phyloP scores from a whole-genome alignment of 495 filamentous ascomycete genomes.

The Bombardia bombarda region DNA sequence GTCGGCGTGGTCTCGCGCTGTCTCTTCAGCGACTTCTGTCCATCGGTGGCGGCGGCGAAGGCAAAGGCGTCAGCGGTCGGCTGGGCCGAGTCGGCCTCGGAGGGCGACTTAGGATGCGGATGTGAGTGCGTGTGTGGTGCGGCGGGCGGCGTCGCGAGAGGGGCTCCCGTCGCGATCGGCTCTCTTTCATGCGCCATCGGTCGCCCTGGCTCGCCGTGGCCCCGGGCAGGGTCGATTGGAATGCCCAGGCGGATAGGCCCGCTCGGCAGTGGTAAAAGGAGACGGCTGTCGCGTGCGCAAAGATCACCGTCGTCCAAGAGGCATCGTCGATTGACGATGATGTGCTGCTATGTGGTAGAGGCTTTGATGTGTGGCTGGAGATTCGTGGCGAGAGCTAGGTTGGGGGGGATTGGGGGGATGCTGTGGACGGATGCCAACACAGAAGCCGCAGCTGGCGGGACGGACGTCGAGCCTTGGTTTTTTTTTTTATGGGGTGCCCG shows the following conservation, averaged over 20 bases:
- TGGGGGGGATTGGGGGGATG: neutral
- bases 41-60: conserved; percentile 24
- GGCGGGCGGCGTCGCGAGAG: conserved; percentile 29
- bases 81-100: conserved; percentile 7
- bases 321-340: conserved; percentile 30
- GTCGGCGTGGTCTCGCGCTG: conserved; percentile 38
- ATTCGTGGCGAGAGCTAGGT: conserved; percentile 42
- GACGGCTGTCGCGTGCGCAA: too few species aligned
- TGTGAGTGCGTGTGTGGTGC: conserved; percentile 14
- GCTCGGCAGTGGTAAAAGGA: too few species aligned
- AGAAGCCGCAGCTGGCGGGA: neutral
- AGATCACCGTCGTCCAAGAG: conserved; percentile 26
- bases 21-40: conserved; percentile 40
- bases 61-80: conserved; percentile 22
- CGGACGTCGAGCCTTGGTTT: too few species aligned
- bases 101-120: neutral
- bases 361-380: conserved; percentile 43
- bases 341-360: conserved; percentile 15
- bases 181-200: conserved; percentile 36
- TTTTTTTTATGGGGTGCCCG: too few species aligned
- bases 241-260: neutral
- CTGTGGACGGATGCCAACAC: neutral
- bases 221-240: conserved; percentile 8
- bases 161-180: conserved; percentile 35
- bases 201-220: conserved; percentile 2